Evolutionary conservation across 306 rosid genomes (phyloP).

Genomic region (Carpinus viminea): DNA sequence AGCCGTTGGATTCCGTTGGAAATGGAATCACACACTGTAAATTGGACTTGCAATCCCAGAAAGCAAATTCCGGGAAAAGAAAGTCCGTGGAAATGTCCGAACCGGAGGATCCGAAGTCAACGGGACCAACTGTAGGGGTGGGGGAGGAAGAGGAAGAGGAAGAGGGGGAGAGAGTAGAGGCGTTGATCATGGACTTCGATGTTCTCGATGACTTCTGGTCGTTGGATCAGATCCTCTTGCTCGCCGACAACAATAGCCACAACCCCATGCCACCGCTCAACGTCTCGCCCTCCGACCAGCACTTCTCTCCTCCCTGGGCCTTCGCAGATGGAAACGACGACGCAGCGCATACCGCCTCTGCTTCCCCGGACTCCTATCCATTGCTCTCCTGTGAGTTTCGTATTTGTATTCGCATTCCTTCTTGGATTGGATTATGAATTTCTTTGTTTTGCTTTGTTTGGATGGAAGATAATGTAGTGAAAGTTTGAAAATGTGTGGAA

Average conservation of each 20-base stretch:
- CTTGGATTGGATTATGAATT: neutral
- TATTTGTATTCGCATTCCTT: neutral
- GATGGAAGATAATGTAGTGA: neutral
- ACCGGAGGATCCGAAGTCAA: slow-evolving; percentile 55
- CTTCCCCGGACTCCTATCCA: slow-evolving; percentile 41
- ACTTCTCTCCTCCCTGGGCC: slow-evolving; percentile 68
- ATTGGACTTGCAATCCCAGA: neutral
- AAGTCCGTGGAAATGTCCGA: slow-evolving; percentile 44
- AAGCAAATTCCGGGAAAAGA: slow-evolving; percentile 10
- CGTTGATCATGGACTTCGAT: slow-evolving; percentile 72
- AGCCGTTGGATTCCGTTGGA: slow-evolving; percentile 17
- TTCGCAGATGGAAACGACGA: slow-evolving; percentile 53
- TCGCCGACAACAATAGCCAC: slow-evolving; percentile 18
- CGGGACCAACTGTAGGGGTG: slow-evolving; percentile 12
- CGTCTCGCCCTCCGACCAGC: slow-evolving; percentile 55
- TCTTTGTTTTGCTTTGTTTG: neutral
- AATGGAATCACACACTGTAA: slow-evolving; percentile 15
- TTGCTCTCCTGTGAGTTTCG: slow-evolving; percentile 54
- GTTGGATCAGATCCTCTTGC: slow-evolving; percentile 58
- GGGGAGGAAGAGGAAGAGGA: neutral
- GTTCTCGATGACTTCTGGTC: slow-evolving; percentile 87
- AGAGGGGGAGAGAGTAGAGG: neutral
- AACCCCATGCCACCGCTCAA: slow-evolving; percentile 59
- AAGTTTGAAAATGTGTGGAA: neutral
- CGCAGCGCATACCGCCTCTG: slow-evolving; percentile 30